Percentiles rank a stretch among this genome's conserved stretches.
Evolutionary conservation across 805 yeast genomes (phyloP).

Genomic region (Candida piceae): DNA sequence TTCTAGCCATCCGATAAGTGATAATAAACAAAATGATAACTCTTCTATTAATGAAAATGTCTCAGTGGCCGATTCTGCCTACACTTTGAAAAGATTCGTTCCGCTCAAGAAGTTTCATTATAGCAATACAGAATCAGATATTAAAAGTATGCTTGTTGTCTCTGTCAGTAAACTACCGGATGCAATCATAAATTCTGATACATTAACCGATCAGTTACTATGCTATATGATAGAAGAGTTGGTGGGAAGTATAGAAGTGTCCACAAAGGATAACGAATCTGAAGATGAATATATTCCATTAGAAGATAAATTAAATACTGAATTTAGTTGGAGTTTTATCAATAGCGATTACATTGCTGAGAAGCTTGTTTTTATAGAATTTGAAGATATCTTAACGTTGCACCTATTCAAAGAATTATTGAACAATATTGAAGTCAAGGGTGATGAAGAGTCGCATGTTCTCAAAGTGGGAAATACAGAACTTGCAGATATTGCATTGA

Average conservation of each 20-base stretch:
- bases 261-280: no score
- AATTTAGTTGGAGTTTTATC: conserved; percentile 24
- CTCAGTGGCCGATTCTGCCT: neutral
- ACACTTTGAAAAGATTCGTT: conserved; percentile 8
- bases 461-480: conserved; percentile 6
- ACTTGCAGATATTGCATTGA: conserved; percentile 6
- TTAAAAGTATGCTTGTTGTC: conserved; percentile 8
- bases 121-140: conserved; percentile 2
- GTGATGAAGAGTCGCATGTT: neutral
- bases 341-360: conserved; percentile 12
- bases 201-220: conserved; percentile 19
- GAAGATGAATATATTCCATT: no score
- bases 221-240: conserved; percentile 8
- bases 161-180: conserved; percentile 18
- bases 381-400: conserved; percentile 25
- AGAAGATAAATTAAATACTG: conserved; percentile 2
- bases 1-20: neutral
- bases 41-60: neutral
- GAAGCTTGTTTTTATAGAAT: conserved; percentile 22
- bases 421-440: conserved; percentile 1
- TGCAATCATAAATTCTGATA: conserved; percentile 9
- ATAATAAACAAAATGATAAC: no score
- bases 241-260: conserved; percentile 2
- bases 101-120: conserved; percentile 1
- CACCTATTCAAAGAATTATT: conserved; percentile 16